Percentiles rank a stretch among this genome's conserved stretches.
Evolutionary conservation across 2,329 filamentous ascomycete species (phyloP).

Genomic region (Juglanconis oblonga): DNA sequence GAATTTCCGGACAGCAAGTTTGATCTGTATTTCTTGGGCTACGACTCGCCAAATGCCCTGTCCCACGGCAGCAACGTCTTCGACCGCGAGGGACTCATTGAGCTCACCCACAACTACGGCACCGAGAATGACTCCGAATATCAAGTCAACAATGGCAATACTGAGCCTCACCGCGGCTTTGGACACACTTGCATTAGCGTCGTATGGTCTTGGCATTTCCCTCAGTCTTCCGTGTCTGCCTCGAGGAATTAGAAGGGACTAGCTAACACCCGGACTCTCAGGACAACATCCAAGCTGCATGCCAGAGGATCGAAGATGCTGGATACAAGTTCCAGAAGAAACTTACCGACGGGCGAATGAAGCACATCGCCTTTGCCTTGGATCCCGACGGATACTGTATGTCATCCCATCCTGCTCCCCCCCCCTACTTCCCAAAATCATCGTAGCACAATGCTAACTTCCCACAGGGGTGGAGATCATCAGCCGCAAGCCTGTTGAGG

Average conservation of each 20-base stretch:
- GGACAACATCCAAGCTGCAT: constrained; percentile 84
- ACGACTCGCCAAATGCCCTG: constrained; percentile 72
- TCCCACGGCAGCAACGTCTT: constrained; percentile 69
- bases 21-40: constrained; percentile 92
- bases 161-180: constrained; percentile 79
- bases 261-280: background rate
- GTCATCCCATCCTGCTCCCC: background rate
- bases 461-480: constrained; percentile 68
- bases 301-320: constrained; percentile 82
- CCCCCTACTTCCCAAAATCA: background rate
- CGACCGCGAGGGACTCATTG: constrained; percentile 86
- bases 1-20: constrained; percentile 86
- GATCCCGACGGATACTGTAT: constrained; percentile 80
- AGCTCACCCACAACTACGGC: constrained; percentile 82
- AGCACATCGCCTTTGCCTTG: constrained; percentile 82
- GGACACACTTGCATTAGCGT: constrained; percentile 84
- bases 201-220: background rate
- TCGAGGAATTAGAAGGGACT: background rate
- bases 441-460: background rate
- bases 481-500: constrained; percentile 66
- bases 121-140: constrained; percentile 82
- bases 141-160: constrained; percentile 83
- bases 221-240: background rate
- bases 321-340: constrained; percentile 97
- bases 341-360: constrained; percentile 82